A percentile compares a stretch with the other conserved stretches of the same genome.
Conservation (phyloP, 1,139 yeast genomes). For the Blastobotrys illinoisensis region DNA sequence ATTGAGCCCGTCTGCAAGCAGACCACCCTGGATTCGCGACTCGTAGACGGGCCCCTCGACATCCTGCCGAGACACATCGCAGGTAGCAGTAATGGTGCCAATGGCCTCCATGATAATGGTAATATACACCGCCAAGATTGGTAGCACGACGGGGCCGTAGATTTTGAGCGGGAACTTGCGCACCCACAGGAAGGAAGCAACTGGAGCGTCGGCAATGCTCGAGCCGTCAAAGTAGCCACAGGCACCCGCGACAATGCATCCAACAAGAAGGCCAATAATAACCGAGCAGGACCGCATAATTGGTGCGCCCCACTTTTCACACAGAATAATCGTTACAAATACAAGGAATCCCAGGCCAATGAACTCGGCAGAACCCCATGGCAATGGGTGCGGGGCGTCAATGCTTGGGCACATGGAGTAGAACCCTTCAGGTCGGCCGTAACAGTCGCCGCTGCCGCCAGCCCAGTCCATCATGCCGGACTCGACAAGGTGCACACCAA, state of each 20-base stretch:
- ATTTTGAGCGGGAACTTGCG: constrained; percentile 69
- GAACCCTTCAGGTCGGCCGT: constrained; percentile 42
- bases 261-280: constrained; percentile 72
- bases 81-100: constrained; percentile 89
- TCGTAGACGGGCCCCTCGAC: constrained; percentile 78
- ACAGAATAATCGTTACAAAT: constrained; percentile 60
- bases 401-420: constrained; percentile 42
- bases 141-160: constrained; percentile 80
- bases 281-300: constrained; percentile 92
- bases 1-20: constrained; percentile 69
- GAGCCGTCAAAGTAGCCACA: constrained; percentile 67
- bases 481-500: constrained; percentile 63
- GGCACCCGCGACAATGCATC: constrained; percentile 89
- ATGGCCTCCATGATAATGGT: constrained; percentile 86
- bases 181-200: constrained; percentile 80
- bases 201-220: constrained; percentile 66
- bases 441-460: constrained; percentile 65
- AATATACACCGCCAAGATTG: constrained; percentile 73
- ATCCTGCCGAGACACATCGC: constrained; percentile 79
- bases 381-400: constrained; percentile 49
- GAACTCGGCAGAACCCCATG: constrained; percentile 83
- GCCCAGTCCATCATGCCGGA: constrained; percentile 79
- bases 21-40: constrained; percentile 86
- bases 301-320: constrained; percentile 90
- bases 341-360: constrained; percentile 84